Conservation (phyloP, 495 filamentous ascomycete species). For the Podospora australis region DNA sequence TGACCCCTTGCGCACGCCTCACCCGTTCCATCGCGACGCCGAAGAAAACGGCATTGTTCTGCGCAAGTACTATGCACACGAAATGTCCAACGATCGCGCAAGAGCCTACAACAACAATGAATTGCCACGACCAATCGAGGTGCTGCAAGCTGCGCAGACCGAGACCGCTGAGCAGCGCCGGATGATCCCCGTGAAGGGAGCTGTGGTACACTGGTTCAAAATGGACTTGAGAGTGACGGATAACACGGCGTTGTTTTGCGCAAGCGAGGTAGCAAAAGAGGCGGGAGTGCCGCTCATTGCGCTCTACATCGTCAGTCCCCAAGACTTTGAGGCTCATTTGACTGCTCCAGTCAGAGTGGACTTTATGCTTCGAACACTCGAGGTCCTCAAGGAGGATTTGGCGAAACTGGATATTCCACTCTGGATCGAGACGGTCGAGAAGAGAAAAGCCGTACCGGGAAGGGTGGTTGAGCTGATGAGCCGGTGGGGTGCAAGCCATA, state of each 20-base stretch:
- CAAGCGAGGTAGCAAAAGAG: slow-evolving; percentile 58
- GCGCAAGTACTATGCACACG: slow-evolving; percentile 75
- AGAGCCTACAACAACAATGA: slow-evolving; percentile 60
- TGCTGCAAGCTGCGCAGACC: slow-evolving; percentile 46
- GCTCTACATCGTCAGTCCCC: slow-evolving; percentile 75
- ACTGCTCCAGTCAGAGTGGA: slow-evolving; percentile 69
- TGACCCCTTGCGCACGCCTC: slow-evolving; percentile 32
- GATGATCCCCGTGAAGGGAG: slow-evolving; percentile 44
- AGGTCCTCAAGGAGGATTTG: slow-evolving; percentile 59
- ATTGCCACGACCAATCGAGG: slow-evolving; percentile 64
- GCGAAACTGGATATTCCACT: slow-evolving; percentile 70
- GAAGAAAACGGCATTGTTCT: slow-evolving; percentile 66
- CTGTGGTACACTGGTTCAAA: slow-evolving; percentile 91
- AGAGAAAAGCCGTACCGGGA: slow-evolving; percentile 54
- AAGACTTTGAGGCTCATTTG: slow-evolving; percentile 80
- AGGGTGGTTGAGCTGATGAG: slow-evolving; percentile 64
- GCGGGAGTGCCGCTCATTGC: slow-evolving; percentile 62
- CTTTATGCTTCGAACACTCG: slow-evolving; percentile 66
- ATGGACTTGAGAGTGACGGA: slow-evolving; percentile 68
- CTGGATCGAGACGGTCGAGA: slow-evolving; percentile 63
- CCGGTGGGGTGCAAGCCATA: slow-evolving; percentile 67
- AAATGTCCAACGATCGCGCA: slow-evolving; percentile 74
- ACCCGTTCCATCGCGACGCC: slow-evolving; percentile 39
- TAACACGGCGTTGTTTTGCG: slow-evolving; percentile 65
- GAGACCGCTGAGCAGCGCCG: slow-evolving; percentile 44